phyloP scores from a whole-genome alignment of 345 rosid genomes.

The Orychophragmus violaceus region DNA sequence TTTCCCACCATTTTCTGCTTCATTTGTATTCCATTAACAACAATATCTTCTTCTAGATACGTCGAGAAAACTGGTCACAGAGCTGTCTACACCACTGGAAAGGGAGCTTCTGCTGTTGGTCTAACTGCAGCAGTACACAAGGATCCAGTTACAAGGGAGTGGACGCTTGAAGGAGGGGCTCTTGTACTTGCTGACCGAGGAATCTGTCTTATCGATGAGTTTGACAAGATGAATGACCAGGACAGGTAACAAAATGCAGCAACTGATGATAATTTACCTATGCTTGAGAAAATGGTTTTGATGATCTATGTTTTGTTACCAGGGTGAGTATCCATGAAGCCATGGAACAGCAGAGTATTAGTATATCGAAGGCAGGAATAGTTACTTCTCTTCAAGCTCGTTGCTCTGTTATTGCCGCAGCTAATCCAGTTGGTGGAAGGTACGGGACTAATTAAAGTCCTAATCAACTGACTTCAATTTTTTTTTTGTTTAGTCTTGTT shows the following conservation, averaged over 20 bases:
- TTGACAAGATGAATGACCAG: constrained; percentile 99
- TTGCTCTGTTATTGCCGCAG: constrained; percentile 97
- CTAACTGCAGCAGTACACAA: constrained; percentile 99
- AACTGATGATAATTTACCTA: background rate
- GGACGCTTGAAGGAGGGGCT: constrained; percentile 99
- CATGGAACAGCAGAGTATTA: constrained; percentile 99
- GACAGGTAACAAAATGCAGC: constrained; percentile 57
- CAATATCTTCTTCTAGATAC: constrained; percentile 44
- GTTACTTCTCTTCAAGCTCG: constrained; percentile 99
- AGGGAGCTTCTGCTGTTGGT: constrained; percentile 99
- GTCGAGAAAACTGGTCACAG: constrained; percentile 98
- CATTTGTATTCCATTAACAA: background rate
- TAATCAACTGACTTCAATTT: background rate
- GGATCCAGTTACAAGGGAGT: constrained; percentile 97
- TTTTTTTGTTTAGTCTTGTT: background rate
- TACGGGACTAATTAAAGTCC: constrained; percentile 14
- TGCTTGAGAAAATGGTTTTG: background rate
- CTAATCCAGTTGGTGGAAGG: constrained; percentile 98
- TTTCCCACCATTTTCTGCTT: too few species aligned
- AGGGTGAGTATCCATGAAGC: constrained; percentile 99
- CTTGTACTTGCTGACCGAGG: constrained; percentile 98
- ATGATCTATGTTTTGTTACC: constrained; percentile 13
- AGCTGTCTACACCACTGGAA: constrained; percentile 98
- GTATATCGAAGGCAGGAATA: constrained; percentile 97
- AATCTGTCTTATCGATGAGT: constrained; percentile 95